These are phyloP conservation scores for Syzygium syzygioides DNA, from an alignment of 441 rosid genomes.

Conservation along the genomic window DNA sequence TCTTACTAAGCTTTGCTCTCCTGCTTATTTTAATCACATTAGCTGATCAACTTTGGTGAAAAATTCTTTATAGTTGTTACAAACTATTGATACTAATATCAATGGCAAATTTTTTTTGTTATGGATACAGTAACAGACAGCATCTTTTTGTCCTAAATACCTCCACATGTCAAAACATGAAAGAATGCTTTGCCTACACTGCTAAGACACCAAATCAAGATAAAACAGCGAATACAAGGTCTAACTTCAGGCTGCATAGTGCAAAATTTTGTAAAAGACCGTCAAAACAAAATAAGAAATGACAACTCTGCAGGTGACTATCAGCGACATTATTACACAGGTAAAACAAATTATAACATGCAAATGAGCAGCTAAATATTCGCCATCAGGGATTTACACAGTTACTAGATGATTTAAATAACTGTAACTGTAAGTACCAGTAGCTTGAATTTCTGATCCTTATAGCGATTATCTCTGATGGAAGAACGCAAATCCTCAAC, in stretches of 20 bases:
- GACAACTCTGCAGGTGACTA: background rate
- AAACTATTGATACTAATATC: background rate
- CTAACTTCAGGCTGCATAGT: background rate
- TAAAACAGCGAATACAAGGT: background rate
- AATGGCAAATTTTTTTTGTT: background rate
- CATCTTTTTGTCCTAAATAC: background rate
- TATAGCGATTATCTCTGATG: conserved; percentile 85
- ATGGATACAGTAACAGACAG: background rate
- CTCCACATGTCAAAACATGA: background rate
- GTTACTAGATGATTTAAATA: background rate
- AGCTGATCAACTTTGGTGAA: background rate
- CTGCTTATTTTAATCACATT: background rate
- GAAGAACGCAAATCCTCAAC: conserved; percentile 81
- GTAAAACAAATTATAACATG: background rate
- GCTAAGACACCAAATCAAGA: background rate
- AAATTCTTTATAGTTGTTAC: background rate
- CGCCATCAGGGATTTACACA: background rate
- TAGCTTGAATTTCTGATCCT: conserved; percentile 88
- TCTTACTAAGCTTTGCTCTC: background rate
- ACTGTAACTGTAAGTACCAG: conserved; percentile 33
- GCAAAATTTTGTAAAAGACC: background rate
- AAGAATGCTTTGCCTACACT: background rate
- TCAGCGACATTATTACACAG: background rate
- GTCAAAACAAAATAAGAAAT: background rate
- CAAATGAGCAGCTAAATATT: background rate